phyloP scores from a whole-genome alignment of 352 stramenopile species.

The Pythium aristosporum region DNA sequence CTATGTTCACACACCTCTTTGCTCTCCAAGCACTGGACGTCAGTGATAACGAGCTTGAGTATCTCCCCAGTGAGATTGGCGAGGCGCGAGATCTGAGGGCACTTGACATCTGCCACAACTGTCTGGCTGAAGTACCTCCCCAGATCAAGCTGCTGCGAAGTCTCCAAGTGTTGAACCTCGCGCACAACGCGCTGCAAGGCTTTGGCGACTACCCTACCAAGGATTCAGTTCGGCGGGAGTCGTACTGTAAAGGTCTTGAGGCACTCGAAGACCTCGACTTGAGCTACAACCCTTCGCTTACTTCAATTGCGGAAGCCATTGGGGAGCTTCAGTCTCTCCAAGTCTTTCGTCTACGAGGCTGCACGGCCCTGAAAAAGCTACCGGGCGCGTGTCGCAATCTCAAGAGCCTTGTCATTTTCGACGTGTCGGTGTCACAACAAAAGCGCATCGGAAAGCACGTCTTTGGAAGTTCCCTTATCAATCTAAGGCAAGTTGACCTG shows the following conservation, averaged over 20 bases:
- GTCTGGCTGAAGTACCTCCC: conserved; percentile 35
- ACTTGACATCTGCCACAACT: conserved; percentile 54
- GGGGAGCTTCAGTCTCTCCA: conserved; percentile 38
- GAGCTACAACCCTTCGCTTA: conserved; percentile 39
- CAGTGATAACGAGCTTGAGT: conserved; percentile 51
- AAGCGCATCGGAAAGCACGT: conserved; percentile 54
- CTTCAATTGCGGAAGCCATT: conserved; percentile 36
- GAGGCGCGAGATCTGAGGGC: conserved; percentile 47
- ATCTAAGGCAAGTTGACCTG: conserved; percentile 39
- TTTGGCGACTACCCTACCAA: conserved; percentile 36
- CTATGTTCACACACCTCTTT: conserved; percentile 62
- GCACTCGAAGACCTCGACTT: conserved; percentile 59
- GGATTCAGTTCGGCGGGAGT: conserved; percentile 6
- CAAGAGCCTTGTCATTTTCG: conserved; percentile 32
- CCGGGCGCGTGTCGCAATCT: conserved; percentile 48
- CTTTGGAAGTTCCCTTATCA: conserved; percentile 34
- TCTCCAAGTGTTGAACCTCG: conserved; percentile 48
- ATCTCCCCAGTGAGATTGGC: conserved; percentile 50
- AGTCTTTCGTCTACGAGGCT: conserved; percentile 40
- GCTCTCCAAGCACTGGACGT: conserved; percentile 53
- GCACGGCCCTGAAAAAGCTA: conserved; percentile 36
- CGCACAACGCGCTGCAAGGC: conserved; percentile 40
- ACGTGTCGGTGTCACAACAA: conserved; percentile 46
- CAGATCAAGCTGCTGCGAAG: conserved; percentile 29
- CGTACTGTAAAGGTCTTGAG: conserved; percentile 36